phyloP scores from a whole-genome alignment of 306 rosid genomes.

The Hippophae tibetana region DNA sequence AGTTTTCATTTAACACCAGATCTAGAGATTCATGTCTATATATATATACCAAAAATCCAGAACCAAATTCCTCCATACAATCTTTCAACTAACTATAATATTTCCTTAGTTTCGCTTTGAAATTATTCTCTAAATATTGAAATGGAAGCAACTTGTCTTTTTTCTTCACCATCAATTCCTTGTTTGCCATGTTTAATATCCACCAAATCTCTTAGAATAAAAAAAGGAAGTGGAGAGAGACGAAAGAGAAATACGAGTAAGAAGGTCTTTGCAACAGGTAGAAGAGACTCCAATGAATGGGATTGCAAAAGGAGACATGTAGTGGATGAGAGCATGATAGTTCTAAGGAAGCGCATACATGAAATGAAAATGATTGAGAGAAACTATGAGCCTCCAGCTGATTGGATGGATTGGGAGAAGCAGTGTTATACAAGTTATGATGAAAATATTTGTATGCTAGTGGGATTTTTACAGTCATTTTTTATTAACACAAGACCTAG shows the following conservation, averaged over 20 bases:
- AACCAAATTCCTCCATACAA: too few species aligned
- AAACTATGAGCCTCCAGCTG: conserved; percentile 20
- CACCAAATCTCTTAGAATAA: not conserved
- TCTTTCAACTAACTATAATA: too few species aligned
- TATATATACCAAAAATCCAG: not conserved
- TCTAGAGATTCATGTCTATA: not conserved
- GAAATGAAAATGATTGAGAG: conserved; percentile 22
- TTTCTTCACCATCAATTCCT: not conserved
- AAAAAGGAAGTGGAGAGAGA: not conserved
- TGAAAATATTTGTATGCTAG: conserved; percentile 12
- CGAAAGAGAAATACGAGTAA: not conserved
- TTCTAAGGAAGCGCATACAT: conserved; percentile 27
- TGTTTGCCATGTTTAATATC: not conserved
- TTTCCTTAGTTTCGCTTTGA: not conserved
- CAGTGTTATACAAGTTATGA: conserved; percentile 15
- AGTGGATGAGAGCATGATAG: conserved; percentile 29
- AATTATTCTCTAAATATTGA: not conserved
- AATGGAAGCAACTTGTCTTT: conserved; percentile 6
- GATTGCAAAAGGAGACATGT: conserved; percentile 1
- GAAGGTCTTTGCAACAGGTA: not conserved
- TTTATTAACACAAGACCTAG: conserved; percentile 30
- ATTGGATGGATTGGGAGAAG: conserved; percentile 34
- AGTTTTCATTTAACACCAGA: not conserved
- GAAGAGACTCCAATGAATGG: not conserved
- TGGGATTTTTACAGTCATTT: conserved; percentile 20